phyloP scores from a whole-genome alignment of 495 filamentous ascomycete genomes.

The Podospora tetraspora region DNA sequence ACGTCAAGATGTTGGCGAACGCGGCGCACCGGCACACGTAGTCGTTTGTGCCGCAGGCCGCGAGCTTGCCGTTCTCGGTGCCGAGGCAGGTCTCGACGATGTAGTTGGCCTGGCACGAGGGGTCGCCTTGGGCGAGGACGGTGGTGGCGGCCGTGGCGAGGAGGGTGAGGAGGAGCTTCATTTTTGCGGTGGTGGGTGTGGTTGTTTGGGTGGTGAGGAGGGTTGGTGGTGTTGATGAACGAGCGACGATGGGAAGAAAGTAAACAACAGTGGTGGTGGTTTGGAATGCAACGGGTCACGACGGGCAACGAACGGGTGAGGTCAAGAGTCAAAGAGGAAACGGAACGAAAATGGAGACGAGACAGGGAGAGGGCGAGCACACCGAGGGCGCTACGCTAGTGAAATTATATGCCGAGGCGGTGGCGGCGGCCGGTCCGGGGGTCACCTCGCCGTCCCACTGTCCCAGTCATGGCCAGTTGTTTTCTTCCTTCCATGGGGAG shows the following conservation, averaged over 20 bases:
- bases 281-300: constrained; percentile 20
- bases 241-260: constrained; percentile 6
- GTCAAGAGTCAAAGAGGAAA: background rate
- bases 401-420: constrained; percentile 5
- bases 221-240: background rate
- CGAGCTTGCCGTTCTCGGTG: constrained; percentile 35
- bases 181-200: constrained; percentile 19
- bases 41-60: constrained; percentile 31
- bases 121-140: constrained; percentile 25
- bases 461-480: background rate
- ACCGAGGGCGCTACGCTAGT: background rate
- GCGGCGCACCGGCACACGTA: constrained; percentile 39
- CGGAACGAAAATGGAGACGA: background rate
- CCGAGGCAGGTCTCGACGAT: constrained; percentile 42
- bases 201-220: background rate
- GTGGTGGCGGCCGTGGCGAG: constrained; percentile 30
- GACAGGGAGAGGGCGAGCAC: background rate
- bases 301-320: constrained; percentile 16
- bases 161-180: constrained; percentile 34
- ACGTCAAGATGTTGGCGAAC: constrained; percentile 38
- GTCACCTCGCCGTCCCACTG: background rate
- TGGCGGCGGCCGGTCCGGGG: constrained; percentile 3
- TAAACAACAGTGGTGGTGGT: constrained; percentile 1
- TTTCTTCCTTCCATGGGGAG: background rate
- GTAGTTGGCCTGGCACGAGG: constrained; percentile 37